These are phyloP conservation scores for Apiospora saccharicola DNA, from an alignment of 2,329 filamentous ascomycete species.

Conservation along the genomic window DNA sequence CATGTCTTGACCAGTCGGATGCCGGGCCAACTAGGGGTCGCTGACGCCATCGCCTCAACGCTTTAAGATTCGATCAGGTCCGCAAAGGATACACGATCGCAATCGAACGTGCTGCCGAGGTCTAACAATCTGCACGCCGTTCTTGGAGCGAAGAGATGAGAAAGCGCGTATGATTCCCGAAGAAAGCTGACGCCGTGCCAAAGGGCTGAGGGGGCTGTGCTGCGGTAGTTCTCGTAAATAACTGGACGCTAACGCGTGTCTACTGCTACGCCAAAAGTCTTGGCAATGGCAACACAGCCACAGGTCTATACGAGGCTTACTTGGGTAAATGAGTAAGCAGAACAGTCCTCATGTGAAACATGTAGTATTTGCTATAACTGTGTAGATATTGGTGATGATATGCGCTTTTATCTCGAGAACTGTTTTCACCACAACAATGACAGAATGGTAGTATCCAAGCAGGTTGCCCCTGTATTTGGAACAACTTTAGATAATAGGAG, in stretches of 20 bases:
- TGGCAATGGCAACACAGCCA: background rate
- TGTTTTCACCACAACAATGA: too few relatives aligned
- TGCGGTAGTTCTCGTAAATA: background rate
- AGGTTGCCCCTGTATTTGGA: too few relatives aligned
- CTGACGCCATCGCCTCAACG: constrained; percentile 32
- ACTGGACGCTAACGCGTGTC: background rate
- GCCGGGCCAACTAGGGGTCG: constrained; percentile 37
- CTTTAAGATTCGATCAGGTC: too few relatives aligned
- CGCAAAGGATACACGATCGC: background rate
- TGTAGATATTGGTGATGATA: background rate
- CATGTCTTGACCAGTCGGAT: constrained; percentile 40
- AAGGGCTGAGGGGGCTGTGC: background rate
- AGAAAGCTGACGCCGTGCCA: background rate
- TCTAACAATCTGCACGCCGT: background rate
- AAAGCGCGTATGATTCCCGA: background rate
- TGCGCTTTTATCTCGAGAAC: too few relatives aligned
- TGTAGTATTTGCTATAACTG: background rate
- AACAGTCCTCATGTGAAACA: background rate
- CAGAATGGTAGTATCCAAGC: too few relatives aligned
- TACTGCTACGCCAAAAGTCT: background rate
- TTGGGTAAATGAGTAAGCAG: background rate
- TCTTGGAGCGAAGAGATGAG: background rate
- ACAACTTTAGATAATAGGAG: too few relatives aligned
- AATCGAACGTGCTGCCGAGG: background rate
- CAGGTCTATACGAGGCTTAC: background rate